Evolutionary conservation across 768 basidiomycete species (phyloP).

Genomic region (Nevesoporus exiguus): DNA sequence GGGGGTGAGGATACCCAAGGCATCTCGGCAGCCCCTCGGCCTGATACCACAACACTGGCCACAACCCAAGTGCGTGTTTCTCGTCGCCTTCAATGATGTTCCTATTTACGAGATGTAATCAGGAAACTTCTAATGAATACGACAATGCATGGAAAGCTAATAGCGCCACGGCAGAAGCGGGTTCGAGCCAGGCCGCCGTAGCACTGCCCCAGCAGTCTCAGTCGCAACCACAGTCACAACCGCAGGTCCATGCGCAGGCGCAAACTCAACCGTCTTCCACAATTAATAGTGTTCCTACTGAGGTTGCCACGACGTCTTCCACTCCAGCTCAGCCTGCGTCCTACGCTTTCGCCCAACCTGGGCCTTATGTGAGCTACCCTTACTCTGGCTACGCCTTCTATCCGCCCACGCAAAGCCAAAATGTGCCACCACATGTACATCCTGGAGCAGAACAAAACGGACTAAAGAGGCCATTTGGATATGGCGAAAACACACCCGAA

Average conservation of each 20-base stretch:
- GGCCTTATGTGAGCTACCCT: conserved; percentile 36
- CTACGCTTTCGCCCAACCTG: conserved; percentile 30
- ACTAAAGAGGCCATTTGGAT: conserved; percentile 29
- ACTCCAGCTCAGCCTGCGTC: conserved; percentile 27
- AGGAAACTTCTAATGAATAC: conserved; percentile 51
- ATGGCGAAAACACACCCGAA: conserved; percentile 23
- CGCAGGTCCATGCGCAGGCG: conserved; percentile 16
- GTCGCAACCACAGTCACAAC: conserved; percentile 13
- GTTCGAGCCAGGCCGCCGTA: conserved; percentile 21
- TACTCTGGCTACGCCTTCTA: conserved; percentile 36
- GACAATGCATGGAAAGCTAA: conserved; percentile 64
- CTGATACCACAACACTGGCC: conserved; percentile 22
- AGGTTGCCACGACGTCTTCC: conserved; percentile 19
- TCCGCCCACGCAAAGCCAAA: conserved; percentile 21
- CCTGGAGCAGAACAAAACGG: conserved; percentile 25
- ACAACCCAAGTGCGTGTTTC: conserved; percentile 26
- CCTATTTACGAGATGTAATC: conserved; percentile 14
- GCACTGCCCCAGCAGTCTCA: conserved; percentile 23
- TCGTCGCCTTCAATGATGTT: not conserved
- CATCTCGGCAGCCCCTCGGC: conserved; percentile 20
- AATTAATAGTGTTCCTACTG: conserved; percentile 16
- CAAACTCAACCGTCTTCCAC: conserved; percentile 19
- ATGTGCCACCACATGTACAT: conserved; percentile 23
- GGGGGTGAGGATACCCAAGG: conserved; percentile 31
- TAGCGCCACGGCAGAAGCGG: conserved; percentile 38